phyloP scores from a whole-genome alignment of 345 rosid genomes.

The Gossypium raimondii region DNA sequence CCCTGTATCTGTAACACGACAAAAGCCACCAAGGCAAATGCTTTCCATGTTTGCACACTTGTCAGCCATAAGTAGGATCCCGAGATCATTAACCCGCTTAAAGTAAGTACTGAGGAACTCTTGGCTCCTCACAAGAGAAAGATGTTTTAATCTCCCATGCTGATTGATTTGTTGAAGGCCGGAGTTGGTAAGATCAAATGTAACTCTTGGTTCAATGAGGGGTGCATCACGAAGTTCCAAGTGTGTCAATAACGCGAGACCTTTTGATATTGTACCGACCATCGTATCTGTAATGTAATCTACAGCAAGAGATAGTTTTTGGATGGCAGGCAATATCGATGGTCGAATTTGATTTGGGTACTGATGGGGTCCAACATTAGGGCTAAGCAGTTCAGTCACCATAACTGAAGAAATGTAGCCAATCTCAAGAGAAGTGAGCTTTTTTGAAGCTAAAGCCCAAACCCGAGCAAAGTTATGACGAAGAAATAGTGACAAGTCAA shows the following conservation, averaged over 20 bases:
- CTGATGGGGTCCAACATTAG: slow-evolving; percentile 35
- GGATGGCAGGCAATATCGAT: slow-evolving; percentile 55
- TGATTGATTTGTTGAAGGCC: slow-evolving; percentile 83
- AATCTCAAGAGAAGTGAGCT: slow-evolving; percentile 76
- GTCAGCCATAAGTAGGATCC: slow-evolving; percentile 86
- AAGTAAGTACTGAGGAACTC: slow-evolving; percentile 63
- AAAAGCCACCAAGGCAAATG: slow-evolving; percentile 81
- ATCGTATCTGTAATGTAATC: slow-evolving; percentile 74
- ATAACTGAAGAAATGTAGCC: slow-evolving; percentile 71
- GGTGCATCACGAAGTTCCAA: slow-evolving; percentile 91
- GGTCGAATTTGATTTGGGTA: slow-evolving; percentile 31
- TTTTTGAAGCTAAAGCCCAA: slow-evolving; percentile 72
- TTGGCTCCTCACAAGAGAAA: slow-evolving; percentile 79
- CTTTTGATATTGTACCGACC: slow-evolving; percentile 64
- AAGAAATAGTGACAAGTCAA: slow-evolving; percentile 67
- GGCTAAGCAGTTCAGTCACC: slow-evolving; percentile 69
- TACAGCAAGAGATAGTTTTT: slow-evolving; percentile 65
- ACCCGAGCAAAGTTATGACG: slow-evolving; percentile 57
- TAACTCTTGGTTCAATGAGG: slow-evolving; percentile 53
- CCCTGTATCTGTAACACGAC: slow-evolving; percentile 86
- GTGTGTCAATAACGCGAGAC: slow-evolving; percentile 59
- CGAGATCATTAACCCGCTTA: slow-evolving; percentile 82
- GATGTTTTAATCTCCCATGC: slow-evolving; percentile 70
- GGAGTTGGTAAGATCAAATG: slow-evolving; percentile 72
- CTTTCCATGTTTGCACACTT: slow-evolving; percentile 78